These are phyloP conservation scores for Aspergillus sclerotialis DNA, from an alignment of 2,329 filamentous ascomycete genomes.

Conservation along the genomic window DNA sequence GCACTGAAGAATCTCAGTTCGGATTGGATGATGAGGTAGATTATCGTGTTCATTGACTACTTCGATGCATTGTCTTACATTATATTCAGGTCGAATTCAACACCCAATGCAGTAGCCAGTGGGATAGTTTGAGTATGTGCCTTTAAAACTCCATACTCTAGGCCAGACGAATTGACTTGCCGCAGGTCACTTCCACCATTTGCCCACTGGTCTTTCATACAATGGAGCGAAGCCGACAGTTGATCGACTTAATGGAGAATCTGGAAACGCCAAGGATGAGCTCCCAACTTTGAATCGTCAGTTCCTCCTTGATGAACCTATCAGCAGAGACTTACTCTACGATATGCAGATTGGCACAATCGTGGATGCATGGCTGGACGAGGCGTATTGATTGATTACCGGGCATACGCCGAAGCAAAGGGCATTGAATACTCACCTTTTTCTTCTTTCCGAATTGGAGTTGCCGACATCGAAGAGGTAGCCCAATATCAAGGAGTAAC, in stretches of 20 bases:
- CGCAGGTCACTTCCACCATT: conserved; percentile 18
- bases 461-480: conserved; percentile 11
- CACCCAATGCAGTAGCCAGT: conserved; percentile 40
- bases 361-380: conserved; percentile 44
- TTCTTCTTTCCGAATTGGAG: conserved; percentile 26
- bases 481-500: conserved; percentile 12
- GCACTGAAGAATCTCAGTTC: no score
- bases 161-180: no score
- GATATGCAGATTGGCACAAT: conserved; percentile 28
- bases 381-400: conserved; percentile 49
- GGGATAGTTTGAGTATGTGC: conserved; percentile 45
- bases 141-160: no score
- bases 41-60: neutral
- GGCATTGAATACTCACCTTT: conserved; percentile 51
- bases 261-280: conserved; percentile 12
- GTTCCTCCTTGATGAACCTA: conserved; percentile 22
- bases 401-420: conserved; percentile 48
- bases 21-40: conserved; percentile 40
- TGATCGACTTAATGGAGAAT: conserved; percentile 10
- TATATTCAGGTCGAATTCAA: conserved; percentile 33
- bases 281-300: neutral
- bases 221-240: conserved; percentile 20
- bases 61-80: neutral
- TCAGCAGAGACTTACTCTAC: no score
- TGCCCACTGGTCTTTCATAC: conserved; percentile 20